Evolutionary conservation across 495 filamentous ascomycete genomes (phyloP).

Genomic region (Sabuloglossum arenarium): DNA sequence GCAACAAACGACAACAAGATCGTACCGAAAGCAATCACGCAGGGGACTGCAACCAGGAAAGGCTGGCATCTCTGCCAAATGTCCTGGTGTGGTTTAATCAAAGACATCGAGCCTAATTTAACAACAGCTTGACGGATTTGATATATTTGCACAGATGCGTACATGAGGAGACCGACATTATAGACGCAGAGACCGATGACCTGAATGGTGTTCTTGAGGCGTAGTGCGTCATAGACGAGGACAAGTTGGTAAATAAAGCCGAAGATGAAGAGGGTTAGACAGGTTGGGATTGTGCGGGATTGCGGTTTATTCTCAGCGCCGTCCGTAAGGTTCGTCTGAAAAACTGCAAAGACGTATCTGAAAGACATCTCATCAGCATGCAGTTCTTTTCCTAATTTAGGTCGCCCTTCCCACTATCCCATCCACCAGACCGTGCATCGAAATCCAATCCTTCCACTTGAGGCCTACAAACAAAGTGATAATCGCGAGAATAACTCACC

Average conservation of each 20-base stretch:
- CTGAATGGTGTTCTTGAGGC: conserved; percentile 95
- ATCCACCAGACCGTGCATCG: too few relatives aligned
- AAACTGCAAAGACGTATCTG: conserved; percentile 55
- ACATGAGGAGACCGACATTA: conserved; percentile 77
- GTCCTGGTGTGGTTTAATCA: conserved; percentile 17
- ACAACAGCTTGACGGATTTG: conserved; percentile 58
- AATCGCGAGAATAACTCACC: too few relatives aligned
- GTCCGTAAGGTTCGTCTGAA: conserved; percentile 24
- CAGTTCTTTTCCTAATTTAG: not conserved
- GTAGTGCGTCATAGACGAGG: conserved; percentile 79
- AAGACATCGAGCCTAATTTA: conserved; percentile 17
- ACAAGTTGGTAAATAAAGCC: conserved; percentile 82
- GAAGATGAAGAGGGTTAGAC: conserved; percentile 85
- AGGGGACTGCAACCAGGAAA: conserved; percentile 68
- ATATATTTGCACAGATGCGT: conserved; percentile 76
- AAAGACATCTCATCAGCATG: conserved; percentile 16
- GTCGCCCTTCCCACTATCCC: not conserved
- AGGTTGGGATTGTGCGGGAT: conserved; percentile 19
- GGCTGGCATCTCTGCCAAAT: conserved; percentile 51
- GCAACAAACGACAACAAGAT: conserved; percentile 52
- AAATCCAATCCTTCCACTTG: too few relatives aligned
- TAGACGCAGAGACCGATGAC: conserved; percentile 86
- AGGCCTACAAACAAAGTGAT: too few relatives aligned
- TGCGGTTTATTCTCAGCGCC: conserved; percentile 13
- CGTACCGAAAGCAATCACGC: conserved; percentile 57